Conservation (phyloP, 1,284 basidiomycete species). For the Thecaphora thlaspeos region DNA sequence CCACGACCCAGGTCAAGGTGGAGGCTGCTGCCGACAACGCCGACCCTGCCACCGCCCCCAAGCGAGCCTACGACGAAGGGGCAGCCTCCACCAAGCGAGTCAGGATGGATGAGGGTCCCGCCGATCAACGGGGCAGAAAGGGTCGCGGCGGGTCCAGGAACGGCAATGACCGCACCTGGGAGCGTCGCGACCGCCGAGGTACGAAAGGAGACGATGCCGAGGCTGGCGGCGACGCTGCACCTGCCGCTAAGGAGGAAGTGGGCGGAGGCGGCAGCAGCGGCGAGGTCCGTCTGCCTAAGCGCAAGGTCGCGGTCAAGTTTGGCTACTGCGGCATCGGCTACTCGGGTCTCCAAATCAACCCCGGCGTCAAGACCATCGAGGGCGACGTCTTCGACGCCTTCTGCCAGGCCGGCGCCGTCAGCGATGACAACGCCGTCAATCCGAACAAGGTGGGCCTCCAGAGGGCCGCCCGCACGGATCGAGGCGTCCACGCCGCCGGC, state of each 20-base stretch:
- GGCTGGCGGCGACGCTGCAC: conserved; percentile 1
- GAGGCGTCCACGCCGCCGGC: conserved; percentile 94
- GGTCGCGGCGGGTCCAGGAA: too few relatives aligned
- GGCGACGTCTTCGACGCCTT: conserved; percentile 84
- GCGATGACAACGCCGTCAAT: conserved; percentile 86
- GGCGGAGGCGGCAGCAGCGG: conserved; percentile 1
- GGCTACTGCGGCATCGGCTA: conserved; percentile 68
- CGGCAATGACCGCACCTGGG: too few relatives aligned
- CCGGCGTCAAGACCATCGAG: conserved; percentile 78
- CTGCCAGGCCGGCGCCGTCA: conserved; percentile 84
- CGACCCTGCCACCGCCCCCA: too few relatives aligned
- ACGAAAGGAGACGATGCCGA: too few relatives aligned
- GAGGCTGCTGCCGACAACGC: too few relatives aligned
- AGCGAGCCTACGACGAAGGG: too few relatives aligned
- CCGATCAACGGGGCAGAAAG: too few relatives aligned
- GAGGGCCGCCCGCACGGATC: conserved; percentile 90
- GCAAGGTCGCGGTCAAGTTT: conserved; percentile 63
- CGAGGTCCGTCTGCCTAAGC: conserved; percentile 60
- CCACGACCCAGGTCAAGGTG: too few relatives aligned
- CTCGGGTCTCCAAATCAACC: conserved; percentile 85
- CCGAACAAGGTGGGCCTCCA: conserved; percentile 83
- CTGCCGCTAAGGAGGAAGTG: background rate
- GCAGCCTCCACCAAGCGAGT: too few relatives aligned
- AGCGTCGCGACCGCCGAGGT: too few relatives aligned
- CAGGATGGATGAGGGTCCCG: too few relatives aligned